Conservation (phyloP, 805 yeast species). For the Brettanomyces sp. region DNA sequence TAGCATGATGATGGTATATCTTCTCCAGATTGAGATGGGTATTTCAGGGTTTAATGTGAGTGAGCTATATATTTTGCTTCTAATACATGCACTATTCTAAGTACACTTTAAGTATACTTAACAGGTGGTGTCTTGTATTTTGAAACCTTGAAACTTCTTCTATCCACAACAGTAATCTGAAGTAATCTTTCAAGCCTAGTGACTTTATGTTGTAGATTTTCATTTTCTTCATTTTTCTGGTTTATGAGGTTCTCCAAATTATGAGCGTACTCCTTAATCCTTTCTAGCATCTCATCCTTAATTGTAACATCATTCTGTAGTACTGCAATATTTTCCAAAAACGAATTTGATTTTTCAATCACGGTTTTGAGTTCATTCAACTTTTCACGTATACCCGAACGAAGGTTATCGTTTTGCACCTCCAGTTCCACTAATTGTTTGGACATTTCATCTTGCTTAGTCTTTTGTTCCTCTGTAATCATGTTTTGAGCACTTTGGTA, state of each 20-base stretch:
- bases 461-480: constrained; percentile 2
- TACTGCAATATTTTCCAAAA: constrained; percentile 16
- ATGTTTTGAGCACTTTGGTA: background rate
- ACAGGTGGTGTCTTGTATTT: constrained; percentile 19
- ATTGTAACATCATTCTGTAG: constrained; percentile 14
- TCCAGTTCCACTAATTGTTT: constrained; percentile 14
- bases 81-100: too few relatives aligned
- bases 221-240: background rate
- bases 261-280: background rate
- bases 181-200: background rate
- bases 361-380: constrained; percentile 4
- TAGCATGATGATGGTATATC: background rate
- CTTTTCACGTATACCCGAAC: constrained; percentile 13
- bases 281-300: background rate
- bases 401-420: constrained; percentile 17
- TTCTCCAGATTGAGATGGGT: too few relatives aligned
- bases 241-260: background rate
- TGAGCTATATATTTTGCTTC: too few relatives aligned
- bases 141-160: constrained; percentile 14
- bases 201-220: background rate
- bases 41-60: too few relatives aligned
- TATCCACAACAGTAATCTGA: constrained; percentile 7
- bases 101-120: too few relatives aligned
- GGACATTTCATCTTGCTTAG: constrained; percentile 5
- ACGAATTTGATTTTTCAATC: constrained; percentile 10